Conservation (phyloP, 225 moss, liverwort and hornwort species). For the Polytrichum formosum region DNA sequence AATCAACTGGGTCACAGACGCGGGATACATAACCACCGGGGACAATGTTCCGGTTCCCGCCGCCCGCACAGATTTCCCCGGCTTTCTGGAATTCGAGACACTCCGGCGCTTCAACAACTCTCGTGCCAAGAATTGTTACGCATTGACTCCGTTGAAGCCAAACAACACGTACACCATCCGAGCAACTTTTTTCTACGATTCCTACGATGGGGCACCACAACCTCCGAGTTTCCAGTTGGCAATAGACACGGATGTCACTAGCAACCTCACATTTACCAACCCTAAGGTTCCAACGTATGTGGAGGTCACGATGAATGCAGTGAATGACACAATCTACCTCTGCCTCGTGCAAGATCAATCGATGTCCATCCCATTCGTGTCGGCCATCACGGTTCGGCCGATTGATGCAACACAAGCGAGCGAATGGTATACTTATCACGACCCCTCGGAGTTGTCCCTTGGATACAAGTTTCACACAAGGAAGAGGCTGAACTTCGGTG, state of each 20-base stretch:
- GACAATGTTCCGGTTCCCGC: background rate
- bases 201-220: background rate
- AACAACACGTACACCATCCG: conserved; percentile 11
- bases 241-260: conserved; percentile 15
- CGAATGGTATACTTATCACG: rapidly evolving
- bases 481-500: background rate
- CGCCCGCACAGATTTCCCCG: background rate
- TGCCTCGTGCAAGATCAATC: conserved; percentile 17
- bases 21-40: conserved; percentile 2
- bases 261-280: conserved; percentile 1
- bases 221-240: conserved; percentile 14
- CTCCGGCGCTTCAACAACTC: conserved; percentile 15
- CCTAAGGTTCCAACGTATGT: background rate
- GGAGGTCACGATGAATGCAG: conserved; percentile 16
- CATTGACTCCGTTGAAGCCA: background rate
- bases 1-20: conserved; percentile 3
- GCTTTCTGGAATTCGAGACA: conserved; percentile 3
- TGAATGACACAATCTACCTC: conserved; percentile 7
- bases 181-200: conserved; percentile 10
- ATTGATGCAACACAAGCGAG: background rate
- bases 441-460: too few species aligned
- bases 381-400: conserved; percentile 6
- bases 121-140: conserved; percentile 25
- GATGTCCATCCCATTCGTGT: conserved; percentile 16
- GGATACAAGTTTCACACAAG: background rate